phyloP scores from a whole-genome alignment of 2,329 filamentous ascomycete genomes.

The Cyphellophora europaea region DNA sequence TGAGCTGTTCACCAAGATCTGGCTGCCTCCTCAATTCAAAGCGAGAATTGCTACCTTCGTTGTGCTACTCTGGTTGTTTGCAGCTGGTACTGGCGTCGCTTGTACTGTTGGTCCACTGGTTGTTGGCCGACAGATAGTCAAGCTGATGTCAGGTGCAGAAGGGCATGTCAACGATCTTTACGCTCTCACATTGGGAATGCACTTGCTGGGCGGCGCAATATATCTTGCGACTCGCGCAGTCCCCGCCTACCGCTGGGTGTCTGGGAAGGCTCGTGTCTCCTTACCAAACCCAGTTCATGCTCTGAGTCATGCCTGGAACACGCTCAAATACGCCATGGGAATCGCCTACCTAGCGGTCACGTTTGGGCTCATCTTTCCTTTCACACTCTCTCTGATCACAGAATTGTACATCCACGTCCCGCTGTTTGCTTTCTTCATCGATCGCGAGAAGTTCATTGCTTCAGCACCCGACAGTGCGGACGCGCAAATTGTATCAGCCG shows the following conservation, averaged over 20 bases:
- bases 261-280: slow-evolving; percentile 6
- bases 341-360: slow-evolving; percentile 68
- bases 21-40: slow-evolving; percentile 77
- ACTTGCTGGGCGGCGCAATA: slow-evolving; percentile 59
- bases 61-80: slow-evolving; percentile 84
- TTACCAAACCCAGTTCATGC: slow-evolving; percentile 10
- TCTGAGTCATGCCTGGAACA: slow-evolving; percentile 13
- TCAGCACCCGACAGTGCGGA: too few relatives aligned
- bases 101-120: slow-evolving; percentile 80
- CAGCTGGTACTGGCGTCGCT: slow-evolving; percentile 74
- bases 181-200: slow-evolving; percentile 84
- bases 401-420: slow-evolving; percentile 87
- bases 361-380: slow-evolving; percentile 69
- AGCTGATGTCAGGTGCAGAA: slow-evolving; percentile 58
- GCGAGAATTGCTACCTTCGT: slow-evolving; percentile 77
- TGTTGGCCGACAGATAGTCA: slow-evolving; percentile 72
- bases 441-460: slow-evolving; percentile 4
- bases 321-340: slow-evolving; percentile 29
- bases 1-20: slow-evolving; percentile 60
- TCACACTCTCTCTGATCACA: slow-evolving; percentile 67
- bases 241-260: slow-evolving; percentile 5
- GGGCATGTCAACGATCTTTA: slow-evolving; percentile 89
- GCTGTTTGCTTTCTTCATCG: slow-evolving; percentile 62
- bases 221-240: slow-evolving; percentile 50
- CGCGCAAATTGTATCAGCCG: too few relatives aligned